These are phyloP conservation scores for Elasticomyces elasticus DNA, from an alignment of 495 filamentous ascomycete genomes.

Conservation along the genomic window DNA sequence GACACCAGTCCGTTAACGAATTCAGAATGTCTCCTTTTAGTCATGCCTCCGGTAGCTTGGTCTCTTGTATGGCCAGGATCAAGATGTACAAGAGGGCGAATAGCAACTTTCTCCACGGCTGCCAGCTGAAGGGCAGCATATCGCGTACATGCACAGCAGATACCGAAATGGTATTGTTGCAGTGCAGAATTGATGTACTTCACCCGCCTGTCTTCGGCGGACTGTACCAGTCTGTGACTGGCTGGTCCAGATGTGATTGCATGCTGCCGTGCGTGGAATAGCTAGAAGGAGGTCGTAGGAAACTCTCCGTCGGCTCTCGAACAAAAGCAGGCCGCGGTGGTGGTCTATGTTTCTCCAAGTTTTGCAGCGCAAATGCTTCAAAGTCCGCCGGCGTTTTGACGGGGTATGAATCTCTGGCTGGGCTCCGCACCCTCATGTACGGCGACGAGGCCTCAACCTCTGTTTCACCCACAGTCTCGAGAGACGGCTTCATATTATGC, in stretches of 20 bases:
- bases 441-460: neutral
- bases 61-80: no score
- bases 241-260: neutral
- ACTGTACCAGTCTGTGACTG: slow-evolving; percentile 2
- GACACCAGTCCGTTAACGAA: no score
- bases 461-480: slow-evolving; percentile 6
- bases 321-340: neutral
- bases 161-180: no score
- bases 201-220: neutral
- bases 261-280: neutral
- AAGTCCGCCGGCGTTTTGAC: slow-evolving; percentile 8
- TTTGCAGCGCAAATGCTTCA: slow-evolving; percentile 6
- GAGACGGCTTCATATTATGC: neutral
- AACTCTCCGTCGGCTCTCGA: neutral
- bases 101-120: no score
- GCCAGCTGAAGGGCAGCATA: no score
- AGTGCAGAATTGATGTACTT: no score
- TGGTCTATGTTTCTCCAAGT: slow-evolving; percentile 1
- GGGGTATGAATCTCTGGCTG: neutral
- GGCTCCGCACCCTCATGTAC: neutral
- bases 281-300: neutral
- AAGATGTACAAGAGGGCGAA: no score
- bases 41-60: no score
- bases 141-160: no score
- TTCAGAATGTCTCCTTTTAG: no score